These are phyloP conservation scores for Cornus kousa DNA, from an alignment of 148 eudicot species.

Conservation along the genomic window DNA sequence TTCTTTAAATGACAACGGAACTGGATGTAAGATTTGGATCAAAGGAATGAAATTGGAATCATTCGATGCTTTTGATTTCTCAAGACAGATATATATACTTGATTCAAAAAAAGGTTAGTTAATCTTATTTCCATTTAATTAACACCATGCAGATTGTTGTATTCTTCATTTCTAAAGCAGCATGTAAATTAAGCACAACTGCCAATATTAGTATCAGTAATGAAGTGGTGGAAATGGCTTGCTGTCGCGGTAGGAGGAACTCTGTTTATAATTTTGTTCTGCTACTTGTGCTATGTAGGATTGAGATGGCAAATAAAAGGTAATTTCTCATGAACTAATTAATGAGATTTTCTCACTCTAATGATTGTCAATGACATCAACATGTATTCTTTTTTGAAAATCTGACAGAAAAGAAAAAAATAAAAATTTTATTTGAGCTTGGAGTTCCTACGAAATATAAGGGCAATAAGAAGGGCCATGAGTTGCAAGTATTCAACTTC, in stretches of 20 bases:
- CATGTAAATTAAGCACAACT: too few species aligned
- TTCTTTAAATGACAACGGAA: conserved; percentile 22
- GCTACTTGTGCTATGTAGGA: background rate
- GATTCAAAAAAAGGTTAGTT: too few species aligned
- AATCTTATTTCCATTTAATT: too few species aligned
- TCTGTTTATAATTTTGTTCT: too few species aligned
- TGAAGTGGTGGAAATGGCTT: conserved; percentile 12
- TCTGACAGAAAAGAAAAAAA: background rate
- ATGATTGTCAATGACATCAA: background rate
- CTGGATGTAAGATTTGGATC: conserved; percentile 42
- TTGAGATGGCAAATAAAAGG: background rate
- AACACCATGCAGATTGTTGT: too few species aligned
- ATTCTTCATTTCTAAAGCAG: too few species aligned
- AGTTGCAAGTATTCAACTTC: conserved; percentile 27
- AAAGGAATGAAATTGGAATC: conserved; percentile 8
- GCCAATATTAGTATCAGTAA: too few species aligned
- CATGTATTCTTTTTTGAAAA: too few species aligned
- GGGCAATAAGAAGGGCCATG: conserved; percentile 24
- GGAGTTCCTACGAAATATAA: conserved; percentile 13
- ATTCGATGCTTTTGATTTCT: background rate
- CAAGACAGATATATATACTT: too few species aligned
- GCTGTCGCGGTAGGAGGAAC: conserved; percentile 14
- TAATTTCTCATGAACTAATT: background rate
- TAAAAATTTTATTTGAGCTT: conserved; percentile 15
- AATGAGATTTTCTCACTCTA: too few species aligned